Evolutionary conservation across 2,329 filamentous ascomycete genomes (phyloP), one percentile per base, ranked within the genome.

Genomic region (Phaeoacremonium minimum): DNA sequence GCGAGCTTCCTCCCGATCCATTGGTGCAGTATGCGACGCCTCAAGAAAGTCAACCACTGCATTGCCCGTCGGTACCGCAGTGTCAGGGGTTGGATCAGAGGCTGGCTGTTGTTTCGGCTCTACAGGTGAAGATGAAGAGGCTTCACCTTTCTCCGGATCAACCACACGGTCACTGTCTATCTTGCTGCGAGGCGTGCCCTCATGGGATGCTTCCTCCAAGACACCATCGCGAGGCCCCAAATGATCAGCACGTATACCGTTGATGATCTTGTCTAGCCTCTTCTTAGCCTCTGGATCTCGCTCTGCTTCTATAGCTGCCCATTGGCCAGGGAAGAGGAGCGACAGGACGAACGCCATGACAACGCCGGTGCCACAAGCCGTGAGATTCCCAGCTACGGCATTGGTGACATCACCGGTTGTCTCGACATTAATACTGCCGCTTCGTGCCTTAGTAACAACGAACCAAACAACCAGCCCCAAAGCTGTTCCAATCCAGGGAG

Each of bases 41-140:
- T 61, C 59, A 5, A 67, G 58, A 39, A 57, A 67, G 42, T 64
- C 61, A 5, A 66, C 58, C 5, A 68, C 47, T 16, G 63, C 60
- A 36, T 68, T 68, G 18, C 57, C 57, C 3, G 56, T 61, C 4
- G 48, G 46, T 2, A 50, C 44, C 8, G 53, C 14, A 2, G 48
- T 48, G 12, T 52, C 49, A 1, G 55, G 50, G 2, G 33, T 32
- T 7, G 49, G 45, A 20, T 45, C 38, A 5, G 48, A 44, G n/a
- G 39, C 33, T 26, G 46, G 38, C 39, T 47, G 34, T 16, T 36
- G 20, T 4, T 9, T 18, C 8, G 5, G 17, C 7, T 18, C 35
- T 26, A 9, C 22, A 26, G 22, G 22, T 9, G 22, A 9, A 26
- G 22, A 26, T n/a, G n/a, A n/a, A 26, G 32, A 16, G 18, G 35